Evolutionary conservation across 768 basidiomycete species (phyloP), one percentile per base, ranked within the genome.

Genomic region (Postia placenta): DNA sequence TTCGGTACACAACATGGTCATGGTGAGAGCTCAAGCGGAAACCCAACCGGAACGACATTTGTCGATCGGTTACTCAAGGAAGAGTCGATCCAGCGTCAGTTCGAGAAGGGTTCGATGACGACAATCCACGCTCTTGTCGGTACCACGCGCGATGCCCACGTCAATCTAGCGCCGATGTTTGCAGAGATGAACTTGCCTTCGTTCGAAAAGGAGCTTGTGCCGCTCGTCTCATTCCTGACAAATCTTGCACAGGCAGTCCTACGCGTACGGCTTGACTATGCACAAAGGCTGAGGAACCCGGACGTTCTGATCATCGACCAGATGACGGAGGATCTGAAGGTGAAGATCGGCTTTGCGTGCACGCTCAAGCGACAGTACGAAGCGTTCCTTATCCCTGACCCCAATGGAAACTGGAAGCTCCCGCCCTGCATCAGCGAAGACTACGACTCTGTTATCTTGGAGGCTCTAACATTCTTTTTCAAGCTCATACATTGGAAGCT

Each of bases 301-400:
- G 90, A 89, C 49, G 74, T 88, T 50, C 76, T 96, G 48, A 89
- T 94, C 50, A 88, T 97, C 53, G 91, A 96, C 65, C 92, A 96
- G 66, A 86, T 95, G 74, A 83, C 85, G 14, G 92, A 93, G 58
- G 93, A 95, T 62, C 76, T 98, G 54, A 89, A 93, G 62, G 78
- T 94, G 48, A 86, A 86, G 57, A 84, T 99, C 45, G 89, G 87
- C 19, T 74, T 96, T 38, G 93, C 95, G 22, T 95, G 93, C 59
- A 86, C 91, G n/a, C 81, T 97, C 58, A 96, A 96, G 68, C 76
- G 87, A 52, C 92, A 96, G 64, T 96, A 96, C 67, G 82, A 92
- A 57, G 88, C 83, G n/a, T 89, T 97, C 61, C 72, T 95, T 50
- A 76, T 82, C 3, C 87, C 92, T 11, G 93, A 97, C 64, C 82